Base-by-base conservation (phyloP, 2,329 filamentous ascomycete genomes). In the Aureobasidium leucospermi region DNA sequence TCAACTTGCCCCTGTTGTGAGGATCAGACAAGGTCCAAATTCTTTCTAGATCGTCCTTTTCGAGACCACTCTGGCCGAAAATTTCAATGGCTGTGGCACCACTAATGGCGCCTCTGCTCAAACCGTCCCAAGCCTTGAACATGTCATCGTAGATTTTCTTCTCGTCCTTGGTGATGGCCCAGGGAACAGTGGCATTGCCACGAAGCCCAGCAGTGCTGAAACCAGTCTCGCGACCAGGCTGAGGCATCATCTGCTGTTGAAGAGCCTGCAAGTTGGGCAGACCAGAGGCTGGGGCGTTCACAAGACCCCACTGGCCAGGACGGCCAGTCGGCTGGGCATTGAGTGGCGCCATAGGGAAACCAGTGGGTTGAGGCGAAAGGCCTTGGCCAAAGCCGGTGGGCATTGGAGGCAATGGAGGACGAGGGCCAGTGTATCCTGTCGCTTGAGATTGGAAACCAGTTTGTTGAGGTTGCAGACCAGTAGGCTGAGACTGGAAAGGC, bases 111-210 rank as follows among this genome's bases (percentile, higher is more conserved):
- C 94, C 94, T 73, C 95, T 96, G 63, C 86, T 84, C 64, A 99
- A 84, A 2, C 94, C 94, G 75, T 99, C 94, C 94, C 94, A 99
- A 5, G 92, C 92, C 64, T 86, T 89, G 79, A 99, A 99, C 36
- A 97, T 84, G 62, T 90, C 84, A 73, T 99, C 94, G 66, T 99
- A 99, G 63, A 95, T 88, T 62, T 89, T 93, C 80, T 99, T 99
- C 74, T 99, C 94, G 64, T 96, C 92, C 73, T 99, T 99, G 4
- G 94, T 99, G 62, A 99, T 94, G 15, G 94, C 92, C 94, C 94
- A 99, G 0, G 94, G 94, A 68, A 99, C 93, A 7, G 90, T 93
- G 0, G 94, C 94, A 75, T 96, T 97, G 56, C 94, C 94, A 63
- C 90, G 86, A 9, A 99, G 81, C 5, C 93, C 93, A 61, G 87